These are phyloP conservation scores for Colletotrichum australisinense DNA, from an alignment of 2,329 filamentous ascomycete genomes.

Conservation along the genomic window DNA sequence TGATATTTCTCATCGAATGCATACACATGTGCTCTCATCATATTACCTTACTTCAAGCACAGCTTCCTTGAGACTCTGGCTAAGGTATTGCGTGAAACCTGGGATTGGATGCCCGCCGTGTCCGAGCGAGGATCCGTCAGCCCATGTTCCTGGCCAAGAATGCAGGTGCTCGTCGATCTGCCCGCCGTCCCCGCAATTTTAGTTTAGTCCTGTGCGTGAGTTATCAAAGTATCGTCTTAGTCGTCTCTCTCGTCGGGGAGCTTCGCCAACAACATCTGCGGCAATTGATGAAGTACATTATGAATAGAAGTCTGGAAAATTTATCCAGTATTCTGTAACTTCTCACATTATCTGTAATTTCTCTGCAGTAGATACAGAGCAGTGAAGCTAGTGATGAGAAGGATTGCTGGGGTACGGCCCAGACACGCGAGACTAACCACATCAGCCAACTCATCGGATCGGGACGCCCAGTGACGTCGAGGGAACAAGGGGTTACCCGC, in stretches of 20 bases:
- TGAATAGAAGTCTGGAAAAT: too few relatives aligned
- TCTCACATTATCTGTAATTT: too few relatives aligned
- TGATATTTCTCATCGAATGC: neutral
- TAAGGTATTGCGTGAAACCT: neutral
- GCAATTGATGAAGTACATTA: too few relatives aligned
- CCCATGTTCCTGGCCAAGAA: neutral
- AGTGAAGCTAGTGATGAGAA: neutral
- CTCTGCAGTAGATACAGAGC: too few relatives aligned
- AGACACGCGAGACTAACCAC: neutral
- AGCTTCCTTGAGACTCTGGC: neutral
- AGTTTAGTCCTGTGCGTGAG: neutral
- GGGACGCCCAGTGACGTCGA: conserved; percentile 26
- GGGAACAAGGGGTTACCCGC: neutral
- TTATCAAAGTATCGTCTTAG: neutral
- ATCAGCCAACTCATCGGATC: conserved; percentile 2
- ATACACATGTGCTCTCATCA: neutral
- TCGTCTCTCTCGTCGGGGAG: neutral
- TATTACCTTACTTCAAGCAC: neutral
- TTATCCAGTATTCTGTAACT: too few relatives aligned
- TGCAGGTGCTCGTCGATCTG: conserved; percentile 4
- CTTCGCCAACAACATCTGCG: neutral
- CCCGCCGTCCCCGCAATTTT: neutral
- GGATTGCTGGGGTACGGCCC: neutral
- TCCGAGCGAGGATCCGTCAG: neutral
- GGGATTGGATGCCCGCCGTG: neutral